Evolutionary conservation across 2,329 filamentous ascomycete genomes (phyloP).

Genomic region (Fusarium anguioides): DNA sequence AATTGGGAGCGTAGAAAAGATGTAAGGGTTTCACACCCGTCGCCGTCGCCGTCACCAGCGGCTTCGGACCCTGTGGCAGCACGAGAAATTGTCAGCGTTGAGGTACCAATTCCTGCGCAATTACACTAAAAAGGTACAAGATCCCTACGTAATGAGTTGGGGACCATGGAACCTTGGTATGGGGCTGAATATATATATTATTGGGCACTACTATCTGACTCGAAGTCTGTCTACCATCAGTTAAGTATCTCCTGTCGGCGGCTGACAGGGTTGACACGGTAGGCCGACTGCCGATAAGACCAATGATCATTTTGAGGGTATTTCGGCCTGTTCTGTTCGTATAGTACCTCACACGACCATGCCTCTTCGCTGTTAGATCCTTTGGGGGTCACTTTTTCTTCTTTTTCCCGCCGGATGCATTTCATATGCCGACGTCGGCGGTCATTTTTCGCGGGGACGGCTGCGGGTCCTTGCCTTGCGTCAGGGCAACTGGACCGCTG

Average conservation of each 20-base stretch:
- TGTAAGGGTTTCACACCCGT: constrained; percentile 33
- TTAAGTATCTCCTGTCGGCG: constrained; percentile 3
- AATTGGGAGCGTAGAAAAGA: constrained; percentile 30
- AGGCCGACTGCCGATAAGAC: not conserved
- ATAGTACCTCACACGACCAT: not conserved
- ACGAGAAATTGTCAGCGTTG: constrained; percentile 45
- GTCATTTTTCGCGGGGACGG: constrained; percentile 33
- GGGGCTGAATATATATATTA: constrained; percentile 19
- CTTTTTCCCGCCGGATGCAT: constrained; percentile 25
- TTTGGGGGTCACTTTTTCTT: constrained; percentile 8
- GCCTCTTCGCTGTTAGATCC: not conserved
- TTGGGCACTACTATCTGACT: constrained; percentile 14
- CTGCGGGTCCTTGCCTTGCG: constrained; percentile 30
- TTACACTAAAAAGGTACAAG: constrained; percentile 21
- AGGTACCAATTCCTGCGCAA: constrained; percentile 22
- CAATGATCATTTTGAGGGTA: constrained; percentile 2
- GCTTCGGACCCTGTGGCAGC: constrained; percentile 47
- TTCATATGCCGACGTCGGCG: constrained; percentile 43
- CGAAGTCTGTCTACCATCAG: constrained; percentile 7
- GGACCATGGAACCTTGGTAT: constrained; percentile 6
- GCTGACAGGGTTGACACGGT: constrained; percentile 3
- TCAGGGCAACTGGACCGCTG: constrained; percentile 28
- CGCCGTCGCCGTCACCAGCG: constrained; percentile 40
- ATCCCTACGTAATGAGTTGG: constrained; percentile 2
- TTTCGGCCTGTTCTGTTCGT: constrained; percentile 7